Base-by-base conservation (phyloP, 805 yeast genomes). In the Metschnikowia gruessii region DNA sequence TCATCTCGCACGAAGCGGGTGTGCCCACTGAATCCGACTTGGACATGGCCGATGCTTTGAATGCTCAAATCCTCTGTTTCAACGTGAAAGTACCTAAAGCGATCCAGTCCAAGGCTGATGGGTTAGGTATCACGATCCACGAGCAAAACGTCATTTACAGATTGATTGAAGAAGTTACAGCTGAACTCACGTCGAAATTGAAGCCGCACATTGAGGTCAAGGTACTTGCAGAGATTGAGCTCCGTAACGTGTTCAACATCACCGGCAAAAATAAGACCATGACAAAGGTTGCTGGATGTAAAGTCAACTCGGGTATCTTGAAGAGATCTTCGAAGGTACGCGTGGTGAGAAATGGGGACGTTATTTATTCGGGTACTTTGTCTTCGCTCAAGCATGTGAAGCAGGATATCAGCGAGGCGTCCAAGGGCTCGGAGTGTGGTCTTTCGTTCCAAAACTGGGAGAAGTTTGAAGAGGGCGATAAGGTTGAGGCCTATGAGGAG, bases 401-500 rank as follows among this genome's bases (percentile, higher is more conserved):
- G 62, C 91, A 87, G 37, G 95, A 87, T 54, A 86, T 84, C 4
- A 54, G 68, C 1, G 92, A 85, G 58, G 87, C 87, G 8, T 79
- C 79, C 48, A 91, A 87, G 66, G 97, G 96, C 24, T 77, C 78
- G 24, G 99, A 94, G 56, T 94, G 97, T 72, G 99, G 99, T 43
- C 62, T 92, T 19, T 70, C 88, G 0, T 81, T 94, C 53, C 80
- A 74, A 2, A 67, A 69, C 36, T 89, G 89, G 83, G 80, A 79
- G 36, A 77, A 72, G 26, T 86, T 85, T 58, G 76, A 81, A 54
- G 82, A 72, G 16, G 97, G 95, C 15, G 98, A 94, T 66, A 58
- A 71, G 3, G 72, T 94, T 21, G 84, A 87, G 59, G 83, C 82
- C 1, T 81, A 77, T 54, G 96, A 90, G 63, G 86, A 83, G 53